Base-by-base conservation (phyloP, 495 filamentous ascomycete genomes). In the Tuber microsphaerosporum region DNA sequence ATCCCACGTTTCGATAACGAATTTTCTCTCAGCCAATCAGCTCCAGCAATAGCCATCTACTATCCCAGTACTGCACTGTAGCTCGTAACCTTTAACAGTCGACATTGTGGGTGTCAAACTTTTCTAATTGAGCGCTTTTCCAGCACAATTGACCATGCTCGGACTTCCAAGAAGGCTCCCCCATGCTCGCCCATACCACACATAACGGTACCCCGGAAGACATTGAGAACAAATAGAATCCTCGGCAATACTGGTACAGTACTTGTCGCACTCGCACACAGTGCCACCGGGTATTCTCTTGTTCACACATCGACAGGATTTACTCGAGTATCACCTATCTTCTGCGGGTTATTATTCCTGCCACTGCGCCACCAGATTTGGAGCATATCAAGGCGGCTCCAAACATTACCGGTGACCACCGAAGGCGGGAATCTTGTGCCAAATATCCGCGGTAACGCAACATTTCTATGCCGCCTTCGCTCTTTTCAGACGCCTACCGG, bases 81-180 rank as follows among this genome's bases (percentile, higher is more conserved):
- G 14, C 56, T 34, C 17, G 56, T 17, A 65, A 31, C 56, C 14
- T 31, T 31, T 34, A 31, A 2, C 14, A 0, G 31, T 65, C 56
- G 12, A 17, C 56, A 34, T 34, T 65, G 31, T 19, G 31, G 56
- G 14, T 65, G 56, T 65, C 56, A 19, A 65, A 34, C 26, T 17
- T 26, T 61, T 65, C 56, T 26, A 65, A n/a, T 65, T 65, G 56
- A 65, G 56, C 56, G 26, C 2, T 65, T 65, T 65, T 65, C 56
- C 56, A 34, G 12, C 56, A 31, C 10, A 22, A 61, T 61, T 16
- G 34, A 34, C 56, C 56, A 34, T 65, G 56, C 16, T 7, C 26
- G 26, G 56, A n/a, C n/a, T 14, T 65, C 26, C 10, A 0, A n/a
- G 56, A 26, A 10, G 56, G 56, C 14, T 61, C 56, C 51, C 48